Evolutionary conservation across 495 filamentous ascomycete species (phyloP).

Genomic region (Hypoxylon perforatum): DNA sequence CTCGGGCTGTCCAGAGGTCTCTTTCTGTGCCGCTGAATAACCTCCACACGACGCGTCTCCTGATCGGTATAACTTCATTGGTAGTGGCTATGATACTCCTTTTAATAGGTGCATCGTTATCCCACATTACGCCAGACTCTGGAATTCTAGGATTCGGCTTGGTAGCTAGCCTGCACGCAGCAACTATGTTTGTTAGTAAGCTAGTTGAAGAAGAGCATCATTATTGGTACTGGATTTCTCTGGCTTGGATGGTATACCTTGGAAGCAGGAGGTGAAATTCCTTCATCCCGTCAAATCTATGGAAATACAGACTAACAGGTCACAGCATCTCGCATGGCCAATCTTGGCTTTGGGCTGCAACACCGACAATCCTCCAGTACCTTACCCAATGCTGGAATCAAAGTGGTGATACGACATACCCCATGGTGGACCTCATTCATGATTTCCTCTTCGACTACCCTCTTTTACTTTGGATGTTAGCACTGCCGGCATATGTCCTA

Average conservation of each 20-base stretch:
- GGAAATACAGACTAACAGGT: neutral
- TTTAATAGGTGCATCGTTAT: neutral
- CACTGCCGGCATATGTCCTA: neutral
- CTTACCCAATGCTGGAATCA: neutral
- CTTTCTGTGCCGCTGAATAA: neutral
- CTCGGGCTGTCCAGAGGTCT: neutral
- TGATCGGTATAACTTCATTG: neutral
- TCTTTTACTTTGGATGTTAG: neutral
- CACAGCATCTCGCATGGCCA: neutral
- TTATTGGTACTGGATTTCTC: constrained; percentile 5
- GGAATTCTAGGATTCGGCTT: neutral
- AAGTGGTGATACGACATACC: constrained; percentile 1
- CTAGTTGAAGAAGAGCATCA: constrained; percentile 7
- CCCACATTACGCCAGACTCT: neutral
- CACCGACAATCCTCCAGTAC: neutral
- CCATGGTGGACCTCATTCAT: neutral
- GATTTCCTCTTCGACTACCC: neutral
- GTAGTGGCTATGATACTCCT: neutral
- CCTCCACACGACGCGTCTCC: neutral
- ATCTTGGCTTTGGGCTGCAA: neutral
- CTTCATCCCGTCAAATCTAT: too few species aligned
- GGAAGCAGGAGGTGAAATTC: neutral
- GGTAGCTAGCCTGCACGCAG: neutral
- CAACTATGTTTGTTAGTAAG: constrained; percentile 3
- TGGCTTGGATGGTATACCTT: neutral